Evolutionary conservation across 768 basidiomycete genomes (phyloP).

Genomic region (Paxillus ammoniavirescens): DNA sequence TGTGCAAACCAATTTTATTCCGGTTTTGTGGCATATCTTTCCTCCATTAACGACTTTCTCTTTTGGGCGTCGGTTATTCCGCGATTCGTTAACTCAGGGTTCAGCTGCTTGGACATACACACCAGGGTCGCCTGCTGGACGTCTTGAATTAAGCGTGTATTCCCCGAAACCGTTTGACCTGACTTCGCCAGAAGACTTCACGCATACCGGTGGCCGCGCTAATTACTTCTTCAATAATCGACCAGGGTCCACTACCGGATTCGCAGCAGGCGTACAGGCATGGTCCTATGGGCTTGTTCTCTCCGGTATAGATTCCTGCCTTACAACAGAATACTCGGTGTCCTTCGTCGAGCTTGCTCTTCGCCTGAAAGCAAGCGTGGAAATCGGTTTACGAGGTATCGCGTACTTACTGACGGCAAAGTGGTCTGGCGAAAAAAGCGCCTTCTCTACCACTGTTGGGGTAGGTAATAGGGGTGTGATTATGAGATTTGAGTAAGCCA

Average conservation of each 20-base stretch:
- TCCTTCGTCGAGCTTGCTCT: slow-evolving; percentile 55
- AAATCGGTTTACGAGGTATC: slow-evolving; percentile 46
- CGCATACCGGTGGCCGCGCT: slow-evolving; percentile 17
- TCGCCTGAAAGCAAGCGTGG: slow-evolving; percentile 47
- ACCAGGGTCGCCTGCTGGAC: slow-evolving; percentile 20
- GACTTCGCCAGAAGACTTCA: slow-evolving; percentile 23
- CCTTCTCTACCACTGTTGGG: slow-evolving; percentile 45
- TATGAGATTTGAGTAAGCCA: slow-evolving; percentile 52
- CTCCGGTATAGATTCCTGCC: slow-evolving; percentile 43
- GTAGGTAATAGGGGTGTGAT: slow-evolving; percentile 48
- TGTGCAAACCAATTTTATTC: slow-evolving; percentile 37
- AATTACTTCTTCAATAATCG: slow-evolving; percentile 26
- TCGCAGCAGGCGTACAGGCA: slow-evolving; percentile 44
- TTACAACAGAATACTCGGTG: slow-evolving; percentile 52
- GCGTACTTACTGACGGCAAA: slow-evolving; percentile 42
- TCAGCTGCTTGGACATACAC: slow-evolving; percentile 33
- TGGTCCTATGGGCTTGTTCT: slow-evolving; percentile 52
- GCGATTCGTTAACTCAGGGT: slow-evolving; percentile 45
- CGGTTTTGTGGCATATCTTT: slow-evolving; percentile 28
- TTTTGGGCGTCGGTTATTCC: slow-evolving; percentile 52
- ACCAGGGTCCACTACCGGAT: slow-evolving; percentile 51
- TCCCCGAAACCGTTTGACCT: slow-evolving; percentile 43
- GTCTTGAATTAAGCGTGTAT: slow-evolving; percentile 41
- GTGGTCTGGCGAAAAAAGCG: slow-evolving; percentile 47
- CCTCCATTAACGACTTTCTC: slow-evolving; percentile 45